Conservation (phyloP, 2,329 filamentous ascomycete genomes). For the Arthrobotrys sinensis region DNA sequence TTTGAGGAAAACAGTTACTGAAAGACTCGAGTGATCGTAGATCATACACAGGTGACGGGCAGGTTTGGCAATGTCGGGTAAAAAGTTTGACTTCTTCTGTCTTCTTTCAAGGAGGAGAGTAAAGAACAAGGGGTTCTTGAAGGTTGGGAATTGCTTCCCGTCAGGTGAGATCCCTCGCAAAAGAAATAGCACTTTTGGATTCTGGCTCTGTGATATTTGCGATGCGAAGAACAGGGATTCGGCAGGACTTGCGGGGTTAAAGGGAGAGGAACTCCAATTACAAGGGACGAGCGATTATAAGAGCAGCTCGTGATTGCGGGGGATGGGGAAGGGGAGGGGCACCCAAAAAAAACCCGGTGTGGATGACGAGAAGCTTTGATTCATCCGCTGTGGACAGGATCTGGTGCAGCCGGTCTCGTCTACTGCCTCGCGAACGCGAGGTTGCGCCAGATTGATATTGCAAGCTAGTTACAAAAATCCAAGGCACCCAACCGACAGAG, state of each 20-base stretch:
- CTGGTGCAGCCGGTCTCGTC: conserved; percentile 53
- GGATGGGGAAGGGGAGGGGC: conserved; percentile 48
- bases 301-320: conserved; percentile 55
- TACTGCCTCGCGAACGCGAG: conserved; percentile 52
- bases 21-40: conserved; percentile 40
- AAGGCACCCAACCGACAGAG: conserved; percentile 33
- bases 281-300: conserved; percentile 59
- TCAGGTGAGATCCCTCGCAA: conserved; percentile 54
- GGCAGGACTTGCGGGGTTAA: conserved; percentile 55
- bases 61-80: conserved; percentile 57
- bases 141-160: conserved; percentile 54
- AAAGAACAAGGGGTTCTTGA: conserved; percentile 44
- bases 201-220: conserved; percentile 49
- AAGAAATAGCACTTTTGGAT: conserved; percentile 37
- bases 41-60: conserved; percentile 38
- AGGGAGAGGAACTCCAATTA: conserved; percentile 55
- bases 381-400: conserved; percentile 38
- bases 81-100: conserved; percentile 33
- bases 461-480: conserved; percentile 24
- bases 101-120: conserved; percentile 31
- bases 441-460: conserved; percentile 51
- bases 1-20: conserved; percentile 43
- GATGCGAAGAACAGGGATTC: conserved; percentile 42
- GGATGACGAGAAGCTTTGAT: conserved; percentile 54
- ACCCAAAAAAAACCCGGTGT: conserved; percentile 34